These are phyloP conservation scores for Colletotrichum endophyticum DNA, from an alignment of 2,329 filamentous ascomycete genomes.

Conservation along the genomic window DNA sequence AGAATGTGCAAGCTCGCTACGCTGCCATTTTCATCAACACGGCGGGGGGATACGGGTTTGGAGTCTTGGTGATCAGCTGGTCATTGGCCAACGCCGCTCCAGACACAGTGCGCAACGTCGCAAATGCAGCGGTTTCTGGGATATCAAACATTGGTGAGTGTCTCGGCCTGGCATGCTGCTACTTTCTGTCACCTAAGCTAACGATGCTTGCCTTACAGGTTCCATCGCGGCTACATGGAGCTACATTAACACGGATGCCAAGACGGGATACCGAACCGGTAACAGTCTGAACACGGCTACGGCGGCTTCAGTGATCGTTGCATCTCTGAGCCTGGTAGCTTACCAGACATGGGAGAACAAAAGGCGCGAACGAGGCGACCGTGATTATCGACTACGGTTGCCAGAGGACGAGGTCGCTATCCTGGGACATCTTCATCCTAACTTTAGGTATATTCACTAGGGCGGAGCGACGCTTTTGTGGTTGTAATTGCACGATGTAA, in stretches of 20 bases:
- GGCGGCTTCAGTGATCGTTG: constrained; percentile 26
- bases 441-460: constrained; percentile 30
- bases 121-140: constrained; percentile 29
- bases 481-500: not conserved
- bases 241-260: constrained; percentile 31
- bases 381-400: constrained; percentile 26
- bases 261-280: constrained; percentile 28
- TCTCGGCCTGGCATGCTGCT: not conserved
- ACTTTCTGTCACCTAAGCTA: not conserved
- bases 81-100: constrained; percentile 30
- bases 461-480: rapidly evolving
- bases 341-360: constrained; percentile 30
- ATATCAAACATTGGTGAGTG: constrained; percentile 29
- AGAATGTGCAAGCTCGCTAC: constrained; percentile 26
- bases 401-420: constrained; percentile 23
- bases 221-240: constrained; percentile 32
- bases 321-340: constrained; percentile 21
- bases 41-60: constrained; percentile 28
- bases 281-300: constrained; percentile 29
- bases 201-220: constrained; percentile 11
- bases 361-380: constrained; percentile 26
- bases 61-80: constrained; percentile 28
- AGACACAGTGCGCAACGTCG: constrained; percentile 30
- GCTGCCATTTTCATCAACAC: constrained; percentile 33
- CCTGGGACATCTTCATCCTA: constrained; percentile 27